Base-by-base conservation (phyloP, 768 basidiomycete genomes). In the Lanmaoa rubissima region DNA sequence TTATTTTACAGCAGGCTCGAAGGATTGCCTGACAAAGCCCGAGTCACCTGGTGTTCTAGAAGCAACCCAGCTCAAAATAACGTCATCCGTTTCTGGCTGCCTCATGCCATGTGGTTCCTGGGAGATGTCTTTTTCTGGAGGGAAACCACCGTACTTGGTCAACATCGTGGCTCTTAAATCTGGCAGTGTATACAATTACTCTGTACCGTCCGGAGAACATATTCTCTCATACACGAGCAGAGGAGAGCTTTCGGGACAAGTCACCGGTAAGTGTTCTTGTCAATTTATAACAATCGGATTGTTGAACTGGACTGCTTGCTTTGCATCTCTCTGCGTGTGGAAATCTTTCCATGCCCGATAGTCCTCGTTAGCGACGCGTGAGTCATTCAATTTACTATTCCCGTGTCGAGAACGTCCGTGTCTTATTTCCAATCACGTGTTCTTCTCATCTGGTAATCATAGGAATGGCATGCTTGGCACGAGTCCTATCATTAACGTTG, bases 111-210 rank as follows among this genome's bases (percentile, higher is more conserved):
- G 80, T 60, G 62, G 78, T 36, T 76, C 77, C 2, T 81, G 80
- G 80, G 76, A 78, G 4, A 55, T 81, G 4, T 72, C 66, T 2
- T 72, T 82, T 45, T 74, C 65, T 12, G 80, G 78, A 8, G 79
- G 78, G 12, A 66, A 67, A 0, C 73, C 75, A 35, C 83, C 81
- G 0, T 81, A 81, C 65, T 74, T 60, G 14, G 57, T 82, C 17
- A 76, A 75, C 1, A 55, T 83, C 26, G 74, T 73, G 34, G 69
- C 73, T 8, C 51, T 74, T 34, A 69, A 72, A 48, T 76, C 78
- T 0, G 68, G 74, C 1, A 65, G 72, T 9, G 66, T 79, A 21
- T 79, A 75, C 17, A 79, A 79, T 58, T 72, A 76, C 32, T 75
- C 76, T 2, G 64, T 67, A 5, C 55, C 65, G 1, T 66, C 65